Evolutionary conservation across 2,329 filamentous ascomycete species (phyloP).

Genomic region (Venturia pyrina): DNA sequence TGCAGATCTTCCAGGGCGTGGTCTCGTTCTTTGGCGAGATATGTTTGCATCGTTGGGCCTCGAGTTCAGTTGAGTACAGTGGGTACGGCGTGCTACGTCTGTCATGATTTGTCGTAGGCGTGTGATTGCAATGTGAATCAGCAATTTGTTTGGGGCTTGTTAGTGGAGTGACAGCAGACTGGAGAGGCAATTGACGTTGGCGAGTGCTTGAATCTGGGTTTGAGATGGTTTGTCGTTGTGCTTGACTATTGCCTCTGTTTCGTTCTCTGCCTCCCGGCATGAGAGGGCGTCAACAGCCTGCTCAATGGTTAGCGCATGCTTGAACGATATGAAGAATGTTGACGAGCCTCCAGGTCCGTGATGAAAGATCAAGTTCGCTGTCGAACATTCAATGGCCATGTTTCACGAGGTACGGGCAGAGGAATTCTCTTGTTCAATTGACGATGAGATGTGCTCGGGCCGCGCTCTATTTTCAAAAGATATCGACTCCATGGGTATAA

Average conservation of each 20-base stretch:
- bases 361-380: background rate
- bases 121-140: background rate
- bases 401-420: background rate
- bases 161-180: background rate
- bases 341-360: background rate
- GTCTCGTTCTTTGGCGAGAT: background rate
- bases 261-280: conserved; percentile 4
- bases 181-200: background rate
- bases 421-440: background rate
- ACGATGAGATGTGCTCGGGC: background rate
- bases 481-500: conserved; percentile 5
- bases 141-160: background rate
- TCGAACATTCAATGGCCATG: background rate
- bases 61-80: background rate
- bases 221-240: background rate
- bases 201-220: background rate
- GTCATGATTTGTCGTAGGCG: background rate
- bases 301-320: background rate
- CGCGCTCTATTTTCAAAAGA: background rate
- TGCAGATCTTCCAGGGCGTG: background rate
- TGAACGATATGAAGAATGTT: background rate
- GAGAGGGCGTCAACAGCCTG: background rate
- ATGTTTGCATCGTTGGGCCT: conserved; percentile 1
- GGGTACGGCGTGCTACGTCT: conserved; percentile 3
- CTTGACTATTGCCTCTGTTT: background rate